phyloP scores from a whole-genome alignment of 331 rosid genomes.

The Prunus yedoensis region DNA sequence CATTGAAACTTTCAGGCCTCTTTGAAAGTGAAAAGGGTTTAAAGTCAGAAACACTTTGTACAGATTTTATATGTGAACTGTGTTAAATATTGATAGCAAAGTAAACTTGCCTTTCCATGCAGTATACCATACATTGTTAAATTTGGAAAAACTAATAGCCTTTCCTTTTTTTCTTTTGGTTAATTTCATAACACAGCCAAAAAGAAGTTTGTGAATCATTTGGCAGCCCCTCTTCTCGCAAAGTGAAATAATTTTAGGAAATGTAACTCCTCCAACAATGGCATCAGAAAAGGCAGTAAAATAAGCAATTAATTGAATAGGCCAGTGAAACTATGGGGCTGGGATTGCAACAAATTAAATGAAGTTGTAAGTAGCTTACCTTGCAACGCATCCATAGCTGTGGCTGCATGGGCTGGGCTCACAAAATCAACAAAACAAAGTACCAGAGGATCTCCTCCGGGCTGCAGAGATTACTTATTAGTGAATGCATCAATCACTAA shows the following conservation, averaged over 20 bases:
- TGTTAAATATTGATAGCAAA: too few relatives aligned
- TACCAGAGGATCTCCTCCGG: slow-evolving; percentile 91
- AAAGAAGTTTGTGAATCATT: not conserved
- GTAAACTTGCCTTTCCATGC: not conserved
- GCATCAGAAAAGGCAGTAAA: slow-evolving; percentile 5
- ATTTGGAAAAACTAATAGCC: not conserved
- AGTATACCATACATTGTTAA: not conserved
- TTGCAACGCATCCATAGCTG: slow-evolving; percentile 97
- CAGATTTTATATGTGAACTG: not conserved
- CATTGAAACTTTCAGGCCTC: not conserved
- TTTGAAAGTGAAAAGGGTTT: not conserved
- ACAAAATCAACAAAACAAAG: slow-evolving; percentile 94
- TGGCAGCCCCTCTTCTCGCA: not conserved
- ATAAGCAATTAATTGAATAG: slow-evolving; percentile 9
- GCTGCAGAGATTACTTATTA: slow-evolving; percentile 57
- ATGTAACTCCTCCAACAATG: slow-evolving; percentile 25
- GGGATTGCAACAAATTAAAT: slow-evolving; percentile 15
- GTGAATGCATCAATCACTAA: slow-evolving; percentile 34
- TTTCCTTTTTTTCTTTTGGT: not conserved
- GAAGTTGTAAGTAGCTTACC: slow-evolving; percentile 48
- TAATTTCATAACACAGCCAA: slow-evolving; percentile 7
- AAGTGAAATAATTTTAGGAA: not conserved
- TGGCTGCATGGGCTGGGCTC: slow-evolving; percentile 98
- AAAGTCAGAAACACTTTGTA: not conserved
- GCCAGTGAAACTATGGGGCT: slow-evolving; percentile 14